Percentiles rank a stretch among this genome's conserved stretches.
Conservation (phyloP, 176 grass and related monocot species). For the Canna indica region DNA sequence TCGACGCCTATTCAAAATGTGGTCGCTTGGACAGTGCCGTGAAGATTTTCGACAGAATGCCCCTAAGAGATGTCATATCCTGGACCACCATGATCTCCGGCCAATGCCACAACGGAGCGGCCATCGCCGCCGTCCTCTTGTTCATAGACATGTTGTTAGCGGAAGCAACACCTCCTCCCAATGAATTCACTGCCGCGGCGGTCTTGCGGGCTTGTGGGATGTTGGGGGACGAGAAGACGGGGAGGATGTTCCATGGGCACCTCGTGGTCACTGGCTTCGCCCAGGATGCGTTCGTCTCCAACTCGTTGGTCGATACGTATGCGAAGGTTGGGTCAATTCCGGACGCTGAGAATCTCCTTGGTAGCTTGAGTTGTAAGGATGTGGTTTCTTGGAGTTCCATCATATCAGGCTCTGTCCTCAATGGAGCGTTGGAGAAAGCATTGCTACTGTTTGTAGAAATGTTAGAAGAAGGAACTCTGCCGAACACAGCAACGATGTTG, state of each 20-base stretch:
- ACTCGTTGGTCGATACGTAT: constrained; percentile 56
- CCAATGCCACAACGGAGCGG: constrained; percentile 29
- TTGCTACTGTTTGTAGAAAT: constrained; percentile 44
- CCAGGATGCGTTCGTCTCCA: constrained; percentile 34
- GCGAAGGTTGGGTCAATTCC: constrained; percentile 39
- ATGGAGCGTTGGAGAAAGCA: constrained; percentile 41
- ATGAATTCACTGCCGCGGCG: constrained; percentile 55
- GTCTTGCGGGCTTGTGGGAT: constrained; percentile 49
- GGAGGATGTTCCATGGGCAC: constrained; percentile 51
- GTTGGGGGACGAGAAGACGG: constrained; percentile 32
- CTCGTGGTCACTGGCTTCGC: constrained; percentile 39
- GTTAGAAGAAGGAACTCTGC: constrained; percentile 46
- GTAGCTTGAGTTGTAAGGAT: constrained; percentile 33
- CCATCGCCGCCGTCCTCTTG: constrained; percentile 30
- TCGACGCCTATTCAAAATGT: constrained; percentile 21
- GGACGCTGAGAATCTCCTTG: constrained; percentile 34
- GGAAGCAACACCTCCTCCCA: constrained; percentile 22
- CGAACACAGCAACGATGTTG: constrained; percentile 54
- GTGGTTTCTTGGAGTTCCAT: constrained; percentile 61
- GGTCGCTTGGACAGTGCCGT: constrained; percentile 32
- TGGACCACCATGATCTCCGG: constrained; percentile 48
- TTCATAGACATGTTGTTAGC: constrained; percentile 43
- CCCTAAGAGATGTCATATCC: constrained; percentile 47
- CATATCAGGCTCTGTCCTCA: constrained; percentile 52
- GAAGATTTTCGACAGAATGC: constrained; percentile 51